Base-by-base conservation (phyloP, 2,329 filamentous ascomycete genomes). In the Graphium sp. region DNA sequence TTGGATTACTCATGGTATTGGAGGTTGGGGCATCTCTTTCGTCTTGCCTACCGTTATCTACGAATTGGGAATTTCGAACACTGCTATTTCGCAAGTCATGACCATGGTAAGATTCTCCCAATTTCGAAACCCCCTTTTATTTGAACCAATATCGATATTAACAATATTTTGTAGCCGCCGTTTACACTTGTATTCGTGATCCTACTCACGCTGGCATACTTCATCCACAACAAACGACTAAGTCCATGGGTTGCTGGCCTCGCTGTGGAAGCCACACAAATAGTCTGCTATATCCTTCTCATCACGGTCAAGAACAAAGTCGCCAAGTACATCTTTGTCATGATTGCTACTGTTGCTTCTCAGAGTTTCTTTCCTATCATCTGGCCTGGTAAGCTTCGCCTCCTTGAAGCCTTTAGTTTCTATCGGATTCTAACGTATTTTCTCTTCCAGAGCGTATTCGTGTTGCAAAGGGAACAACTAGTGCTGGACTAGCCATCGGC, bases 271-370 rank as follows among this genome's bases (percentile, higher is more conserved):
- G 34, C 42, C 7, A 37, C 42, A 2, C 44, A 49, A 28, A 49
- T 50, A 7, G 35, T 51, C 17, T 54, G 50, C 36, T 56, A 54
- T 29, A 45, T 56, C 26, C 35, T 53, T 4, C 42, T 55, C 18
- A 48, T 56, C 30, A 49, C 46, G 2, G 42, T 54, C 22, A 41
- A 46, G 16, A 40, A 47, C 10, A 32, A 39, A 34, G 22, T 50
- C 2, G 52, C 45, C 0, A 53, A 51, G 28, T 52, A 56, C 32
- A 37, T 55, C 9, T 48, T 55, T 25, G 45, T 54, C n/a, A 52
- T 47, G 32, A 40, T 55, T 15, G 52, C 52, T 4, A 51, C 49
- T 3, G 47, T 51, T 1, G 51, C 47, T 5, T 49, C 48, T 1
- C 46, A 49, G 17, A 48, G 46, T 6, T 52, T 55, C 32, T 50